Evolutionary conservation across 768 basidiomycete species (phyloP), one percentile per base, ranked within the genome.

Genomic region (Boletus barrowsii): DNA sequence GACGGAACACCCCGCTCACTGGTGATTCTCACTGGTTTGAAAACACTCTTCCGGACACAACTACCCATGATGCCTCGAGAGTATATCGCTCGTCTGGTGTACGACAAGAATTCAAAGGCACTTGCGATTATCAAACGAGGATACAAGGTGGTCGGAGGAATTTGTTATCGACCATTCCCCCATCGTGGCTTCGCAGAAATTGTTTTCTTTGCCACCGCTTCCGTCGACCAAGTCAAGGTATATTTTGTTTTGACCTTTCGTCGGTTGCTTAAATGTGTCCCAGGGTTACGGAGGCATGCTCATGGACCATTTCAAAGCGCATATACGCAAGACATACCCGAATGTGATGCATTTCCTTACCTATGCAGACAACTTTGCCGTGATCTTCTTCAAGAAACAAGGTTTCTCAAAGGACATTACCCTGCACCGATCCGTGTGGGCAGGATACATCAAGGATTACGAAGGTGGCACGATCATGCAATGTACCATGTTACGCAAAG

Each of bases 381-480:
- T 98, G 37, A 96, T 97, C 4, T 99, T 98, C 73, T 98, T 99
- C 78, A 93, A 93, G 70, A 99, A 98, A 69, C 97, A 98, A 75
- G 97, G 97, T 0, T 99, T 99, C 72, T 90, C 93, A 7, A 98
- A 98, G 70, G 95, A 98, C 53, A 96, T 99, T 57, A 88, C 89
- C 1, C 80, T 97, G n/a, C 87, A 88, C 56, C 82, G 95, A 42
- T 84, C 89, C 2, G 79, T 88, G 9, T 99, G 97, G 97, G 95
- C 96, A 0, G 97, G 95, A 11, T 98, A 99, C 71, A 98, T 99
- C 83, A 99, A 98, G 70, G 97, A 99, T 69, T 99, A 99, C 72
- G 97, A 99, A 71, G 96, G 96, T 39, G 95, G 93, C 17, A 99
- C 96, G 42, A 93, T 98, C 74, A 98, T 99, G 95, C 92, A 95